Percentiles rank a stretch among this genome's conserved stretches.
Conservation (phyloP, 2,329 filamentous ascomycete species). For the Sodiomyces alkalinus region DNA sequence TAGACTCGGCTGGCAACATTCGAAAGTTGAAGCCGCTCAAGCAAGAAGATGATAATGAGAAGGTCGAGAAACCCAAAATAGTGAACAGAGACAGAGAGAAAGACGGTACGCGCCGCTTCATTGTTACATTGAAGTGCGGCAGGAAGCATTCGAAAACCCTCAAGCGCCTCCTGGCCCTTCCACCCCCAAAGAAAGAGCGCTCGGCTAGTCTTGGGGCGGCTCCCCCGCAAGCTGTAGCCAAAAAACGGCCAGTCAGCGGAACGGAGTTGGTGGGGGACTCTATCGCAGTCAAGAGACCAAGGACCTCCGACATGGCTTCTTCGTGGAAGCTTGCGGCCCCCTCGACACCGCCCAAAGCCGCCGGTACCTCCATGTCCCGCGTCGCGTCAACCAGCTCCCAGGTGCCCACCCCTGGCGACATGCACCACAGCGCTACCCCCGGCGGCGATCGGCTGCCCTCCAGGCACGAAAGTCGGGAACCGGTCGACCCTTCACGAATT, state of each 20-base stretch:
- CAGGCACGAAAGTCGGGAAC: conserved; percentile 6
- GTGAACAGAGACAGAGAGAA: conserved; percentile 6
- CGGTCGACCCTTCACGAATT: conserved; percentile 13
- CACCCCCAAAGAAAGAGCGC: conserved; percentile 23
- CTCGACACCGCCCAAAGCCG: conserved; percentile 34
- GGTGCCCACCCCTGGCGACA: conserved; percentile 33
- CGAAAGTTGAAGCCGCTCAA: conserved; percentile 15
- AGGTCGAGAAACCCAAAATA: conserved; percentile 15
- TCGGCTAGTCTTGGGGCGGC: conserved; percentile 25
- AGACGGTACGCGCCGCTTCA: conserved; percentile 12
- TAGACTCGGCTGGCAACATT: conserved; percentile 16
- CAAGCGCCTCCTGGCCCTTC: conserved; percentile 29
- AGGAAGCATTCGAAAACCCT: conserved; percentile 29
- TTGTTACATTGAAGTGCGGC: conserved; percentile 34
- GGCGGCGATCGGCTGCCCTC: conserved; percentile 19
- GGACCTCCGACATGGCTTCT: conserved; percentile 22
- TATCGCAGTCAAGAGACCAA: conserved; percentile 24
- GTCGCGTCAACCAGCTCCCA: conserved; percentile 38
- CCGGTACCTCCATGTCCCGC: conserved; percentile 35
- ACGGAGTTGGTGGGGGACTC: conserved; percentile 21
- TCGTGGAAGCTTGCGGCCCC: conserved; percentile 21
- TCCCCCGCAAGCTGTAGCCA: conserved; percentile 19
- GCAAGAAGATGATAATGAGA: conserved; percentile 17
- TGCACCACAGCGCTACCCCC: conserved; percentile 24
- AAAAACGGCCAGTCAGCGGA: conserved; percentile 30